These are phyloP conservation scores for Erodium maritimum DNA, from an alignment of 345 rosid species.

Conservation along the genomic window DNA sequence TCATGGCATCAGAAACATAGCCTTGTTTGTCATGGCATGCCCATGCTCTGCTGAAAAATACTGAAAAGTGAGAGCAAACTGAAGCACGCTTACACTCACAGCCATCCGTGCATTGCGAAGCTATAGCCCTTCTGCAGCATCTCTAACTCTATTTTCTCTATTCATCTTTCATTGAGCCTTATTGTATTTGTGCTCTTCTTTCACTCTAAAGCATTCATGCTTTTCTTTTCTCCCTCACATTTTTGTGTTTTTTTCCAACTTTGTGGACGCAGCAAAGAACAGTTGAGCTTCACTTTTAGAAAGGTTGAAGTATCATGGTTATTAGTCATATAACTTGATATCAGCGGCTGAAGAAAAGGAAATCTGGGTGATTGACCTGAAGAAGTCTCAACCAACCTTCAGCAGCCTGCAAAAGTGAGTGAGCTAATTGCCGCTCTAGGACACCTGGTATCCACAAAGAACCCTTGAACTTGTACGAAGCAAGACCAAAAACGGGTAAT, in stretches of 20 bases:
- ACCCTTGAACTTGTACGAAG: slow-evolving; percentile 69
- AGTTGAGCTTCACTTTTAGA: neutral
- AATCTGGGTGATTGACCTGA: slow-evolving; percentile 74
- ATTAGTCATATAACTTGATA: neutral
- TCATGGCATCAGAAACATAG: neutral
- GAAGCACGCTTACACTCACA: no score
- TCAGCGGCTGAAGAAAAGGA: slow-evolving; percentile 36
- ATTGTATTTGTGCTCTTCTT: neutral
- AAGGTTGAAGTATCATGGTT: neutral
- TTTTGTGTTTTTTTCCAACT: neutral
- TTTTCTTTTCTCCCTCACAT: neutral
- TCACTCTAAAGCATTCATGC: neutral
- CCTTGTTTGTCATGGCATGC: neutral
- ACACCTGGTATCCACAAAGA: slow-evolving; percentile 68
- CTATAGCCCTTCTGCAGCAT: neutral
- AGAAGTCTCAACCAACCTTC: slow-evolving; percentile 46
- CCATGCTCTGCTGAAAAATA: no score
- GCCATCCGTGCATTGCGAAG: no score
- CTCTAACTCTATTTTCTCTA: neutral
- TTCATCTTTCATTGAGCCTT: neutral
- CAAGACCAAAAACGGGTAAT: slow-evolving; percentile 67
- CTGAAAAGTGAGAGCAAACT: no score
- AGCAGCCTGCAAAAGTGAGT: slow-evolving; percentile 47
- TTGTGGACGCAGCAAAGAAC: neutral
- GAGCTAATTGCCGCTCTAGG: slow-evolving; percentile 30